A percentile compares a stretch with the other conserved stretches of the same genome.
phyloP scores from a whole-genome alignment of 805 yeast species.

The Suhomyces xylopsoci region DNA sequence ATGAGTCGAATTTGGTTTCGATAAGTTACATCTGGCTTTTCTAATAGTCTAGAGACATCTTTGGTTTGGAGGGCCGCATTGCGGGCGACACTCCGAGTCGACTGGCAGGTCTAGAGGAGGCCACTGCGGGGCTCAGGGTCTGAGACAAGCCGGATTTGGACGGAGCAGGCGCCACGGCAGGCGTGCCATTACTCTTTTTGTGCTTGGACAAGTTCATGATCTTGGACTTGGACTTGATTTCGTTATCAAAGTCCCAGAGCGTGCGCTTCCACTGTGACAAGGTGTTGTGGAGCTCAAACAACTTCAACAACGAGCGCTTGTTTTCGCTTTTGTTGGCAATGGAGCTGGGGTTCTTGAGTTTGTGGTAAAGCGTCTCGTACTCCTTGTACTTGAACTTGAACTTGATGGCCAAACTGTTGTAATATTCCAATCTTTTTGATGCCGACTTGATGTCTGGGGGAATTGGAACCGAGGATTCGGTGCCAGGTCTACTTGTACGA shows the following conservation, averaged over 20 bases:
- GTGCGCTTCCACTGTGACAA: conserved; percentile 54
- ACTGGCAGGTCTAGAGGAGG: background rate
- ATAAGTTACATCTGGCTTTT: no score
- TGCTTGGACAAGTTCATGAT: conserved; percentile 40
- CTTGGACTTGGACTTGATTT: conserved; percentile 27
- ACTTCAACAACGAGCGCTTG: conserved; percentile 30
- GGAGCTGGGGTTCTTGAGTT: conserved; percentile 12
- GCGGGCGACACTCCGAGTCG: background rate
- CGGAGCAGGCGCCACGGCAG: background rate
- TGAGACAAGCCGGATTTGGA: background rate
- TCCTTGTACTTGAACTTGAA: conserved; percentile 49
- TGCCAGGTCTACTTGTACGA: conserved; percentile 1
- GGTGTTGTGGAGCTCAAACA: conserved; percentile 50
- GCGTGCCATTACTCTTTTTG: conserved; percentile 20
- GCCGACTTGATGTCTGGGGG: conserved; percentile 11
- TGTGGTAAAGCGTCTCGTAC: conserved; percentile 45
- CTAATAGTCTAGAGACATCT: background rate
- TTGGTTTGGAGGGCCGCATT: background rate
- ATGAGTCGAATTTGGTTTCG: no score
- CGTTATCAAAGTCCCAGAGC: conserved; percentile 47
- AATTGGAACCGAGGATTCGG: background rate
- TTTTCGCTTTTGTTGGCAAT: conserved; percentile 15
- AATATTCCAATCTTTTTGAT: conserved; percentile 29
- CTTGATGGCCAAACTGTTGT: conserved; percentile 42
- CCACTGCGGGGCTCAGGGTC: conserved; percentile 2